These are phyloP conservation scores for Lonicera japonica DNA, from an alignment of 129 eudicot genomes.

Conservation along the genomic window DNA sequence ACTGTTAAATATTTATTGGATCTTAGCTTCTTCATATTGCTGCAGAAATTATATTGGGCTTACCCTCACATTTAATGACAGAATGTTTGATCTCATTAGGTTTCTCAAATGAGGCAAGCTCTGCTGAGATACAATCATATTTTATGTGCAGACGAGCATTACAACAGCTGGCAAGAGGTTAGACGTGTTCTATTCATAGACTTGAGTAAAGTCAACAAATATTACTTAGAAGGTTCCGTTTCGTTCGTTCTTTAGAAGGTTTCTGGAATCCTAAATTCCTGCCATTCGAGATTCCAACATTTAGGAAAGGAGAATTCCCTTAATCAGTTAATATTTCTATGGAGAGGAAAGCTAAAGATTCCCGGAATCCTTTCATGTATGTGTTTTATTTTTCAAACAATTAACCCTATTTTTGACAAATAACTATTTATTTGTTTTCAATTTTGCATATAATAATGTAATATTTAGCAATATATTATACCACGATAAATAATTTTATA, in stretches of 20 bases:
- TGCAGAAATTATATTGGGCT: not conserved
- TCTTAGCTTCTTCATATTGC: not conserved
- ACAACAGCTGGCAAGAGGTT: slow-evolving; percentile 98
- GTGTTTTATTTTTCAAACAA: too few species aligned
- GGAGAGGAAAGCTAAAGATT: too few species aligned
- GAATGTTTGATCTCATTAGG: slow-evolving; percentile 32
- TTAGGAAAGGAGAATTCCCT: too few species aligned
- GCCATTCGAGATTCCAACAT: too few species aligned
- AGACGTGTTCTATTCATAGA: not conserved
- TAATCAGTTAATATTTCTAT: too few species aligned
- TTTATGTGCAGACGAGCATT: slow-evolving; percentile 76
- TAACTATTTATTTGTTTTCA: too few species aligned
- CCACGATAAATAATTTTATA: too few species aligned
- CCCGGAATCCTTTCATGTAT: too few species aligned
- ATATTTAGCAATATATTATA: too few species aligned
- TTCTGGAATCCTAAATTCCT: too few species aligned
- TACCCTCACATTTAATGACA: slow-evolving; percentile 1
- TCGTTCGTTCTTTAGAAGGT: not conserved
- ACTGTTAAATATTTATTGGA: not conserved
- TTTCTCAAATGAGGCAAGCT: slow-evolving; percentile 75
- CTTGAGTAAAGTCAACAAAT: not conserved
- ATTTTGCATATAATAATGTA: too few species aligned
- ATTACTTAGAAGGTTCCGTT: not conserved
- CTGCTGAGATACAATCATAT: slow-evolving; percentile 82
- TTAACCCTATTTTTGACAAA: too few species aligned